Evolutionary conservation across 192 early-diverging fungal species (phyloP).

Genomic region (Rhizophagus prolifer): DNA sequence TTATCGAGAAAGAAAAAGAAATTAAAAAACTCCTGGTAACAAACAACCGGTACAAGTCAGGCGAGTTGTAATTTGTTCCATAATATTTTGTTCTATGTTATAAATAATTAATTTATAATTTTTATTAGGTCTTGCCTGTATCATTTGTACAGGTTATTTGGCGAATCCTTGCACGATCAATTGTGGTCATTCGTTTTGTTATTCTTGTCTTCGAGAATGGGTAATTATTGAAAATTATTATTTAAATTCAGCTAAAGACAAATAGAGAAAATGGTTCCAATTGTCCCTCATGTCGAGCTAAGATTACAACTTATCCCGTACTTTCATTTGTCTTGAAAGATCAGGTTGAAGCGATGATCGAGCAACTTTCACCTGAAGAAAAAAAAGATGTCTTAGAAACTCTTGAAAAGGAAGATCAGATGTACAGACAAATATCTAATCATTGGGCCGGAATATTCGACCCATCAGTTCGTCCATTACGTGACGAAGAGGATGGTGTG

Average conservation of each 20-base stretch:
- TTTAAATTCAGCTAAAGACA: background rate
- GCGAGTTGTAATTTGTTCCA: background rate
- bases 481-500: background rate
- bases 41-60: background rate
- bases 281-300: slow-evolving; percentile 41
- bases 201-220: slow-evolving; percentile 39
- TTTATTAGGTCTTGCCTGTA: slow-evolving; percentile 33
- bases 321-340: slow-evolving; percentile 39
- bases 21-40: background rate
- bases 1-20: background rate
- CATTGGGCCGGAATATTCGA: background rate
- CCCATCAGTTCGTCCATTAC: background rate
- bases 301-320: slow-evolving; percentile 34
- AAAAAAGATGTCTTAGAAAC: slow-evolving; percentile 9
- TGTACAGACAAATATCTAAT: slow-evolving; percentile 6
- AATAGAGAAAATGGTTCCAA: slow-evolving; percentile 4
- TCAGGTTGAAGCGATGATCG: slow-evolving; percentile 37
- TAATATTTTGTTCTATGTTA: background rate
- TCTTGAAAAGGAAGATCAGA: slow-evolving; percentile 29
- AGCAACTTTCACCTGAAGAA: slow-evolving; percentile 31
- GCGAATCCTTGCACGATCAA: slow-evolving; percentile 38
- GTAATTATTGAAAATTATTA: slow-evolving; percentile 22
- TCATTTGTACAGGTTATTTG: slow-evolving; percentile 42
- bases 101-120: background rate
- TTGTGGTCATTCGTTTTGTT: slow-evolving; percentile 46